Evolutionary conservation across 345 rosid species (phyloP).

Genomic region (Capsella bursapastoris): DNA sequence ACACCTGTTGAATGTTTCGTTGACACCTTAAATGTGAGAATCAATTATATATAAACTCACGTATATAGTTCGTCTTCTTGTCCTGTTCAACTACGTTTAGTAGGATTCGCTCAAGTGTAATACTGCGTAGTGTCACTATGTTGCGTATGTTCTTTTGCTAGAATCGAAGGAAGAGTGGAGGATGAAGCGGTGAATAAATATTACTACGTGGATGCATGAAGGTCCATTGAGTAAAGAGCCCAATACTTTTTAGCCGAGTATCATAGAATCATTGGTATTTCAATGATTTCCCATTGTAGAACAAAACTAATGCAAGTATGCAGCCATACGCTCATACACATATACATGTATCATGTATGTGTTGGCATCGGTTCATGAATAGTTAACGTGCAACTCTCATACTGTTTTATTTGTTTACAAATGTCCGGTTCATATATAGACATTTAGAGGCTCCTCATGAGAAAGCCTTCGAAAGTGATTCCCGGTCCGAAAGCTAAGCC

Average conservation of each 20-base stretch:
- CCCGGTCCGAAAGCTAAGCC: constrained; percentile 93
- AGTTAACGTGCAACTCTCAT: not conserved
- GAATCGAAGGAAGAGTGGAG: not conserved
- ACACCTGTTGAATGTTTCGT: constrained; percentile 15
- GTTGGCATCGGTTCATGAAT: constrained; percentile 6
- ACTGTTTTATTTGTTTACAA: not conserved
- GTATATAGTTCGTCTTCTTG: not conserved
- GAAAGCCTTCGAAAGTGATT: constrained; percentile 88
- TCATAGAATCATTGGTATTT: not conserved
- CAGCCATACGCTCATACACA: not conserved
- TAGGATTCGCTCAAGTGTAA: not conserved
- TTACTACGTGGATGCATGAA: not conserved
- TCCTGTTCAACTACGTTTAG: not conserved
- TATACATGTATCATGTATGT: not conserved
- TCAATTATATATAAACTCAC: not conserved
- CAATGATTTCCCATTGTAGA: not conserved
- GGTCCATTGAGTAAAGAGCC: not conserved
- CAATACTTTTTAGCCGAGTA: too few species aligned
- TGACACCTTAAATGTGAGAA: constrained; percentile 13
- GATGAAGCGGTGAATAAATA: not conserved
- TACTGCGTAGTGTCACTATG: not conserved
- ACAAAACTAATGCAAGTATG: not conserved
- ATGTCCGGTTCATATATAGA: not conserved
- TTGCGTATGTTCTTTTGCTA: constrained; percentile 10
- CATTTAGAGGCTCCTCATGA: constrained; percentile 67